Evolutionary conservation across 2,329 filamentous ascomycete genomes (phyloP).

Genomic region (Monilinia laxa): DNA sequence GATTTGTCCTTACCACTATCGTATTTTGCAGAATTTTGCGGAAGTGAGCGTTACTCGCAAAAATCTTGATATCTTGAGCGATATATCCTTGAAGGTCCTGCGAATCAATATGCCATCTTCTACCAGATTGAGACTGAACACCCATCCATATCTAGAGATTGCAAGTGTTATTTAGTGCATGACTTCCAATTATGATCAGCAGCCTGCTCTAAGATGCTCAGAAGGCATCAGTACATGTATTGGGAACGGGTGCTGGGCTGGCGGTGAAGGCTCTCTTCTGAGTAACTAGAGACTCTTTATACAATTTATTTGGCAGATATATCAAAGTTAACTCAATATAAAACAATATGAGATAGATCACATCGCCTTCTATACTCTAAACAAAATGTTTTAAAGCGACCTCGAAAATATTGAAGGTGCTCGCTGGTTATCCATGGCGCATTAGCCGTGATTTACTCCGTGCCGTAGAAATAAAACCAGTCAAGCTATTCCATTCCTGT

Average conservation of each 20-base stretch:
- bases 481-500: conserved; percentile 37
- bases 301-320: neutral
- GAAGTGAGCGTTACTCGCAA: neutral
- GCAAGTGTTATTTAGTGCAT: neutral
- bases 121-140: neutral
- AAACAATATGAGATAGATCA: neutral
- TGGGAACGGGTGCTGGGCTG: neutral
- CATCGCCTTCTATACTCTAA: neutral
- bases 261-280: neutral
- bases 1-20: neutral
- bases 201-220: neutral
- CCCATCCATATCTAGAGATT: conserved; percentile 14
- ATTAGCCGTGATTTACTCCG: neutral
- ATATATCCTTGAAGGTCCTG: neutral
- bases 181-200: neutral
- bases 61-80: neutral
- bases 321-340: neutral
- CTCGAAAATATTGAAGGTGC: neutral
- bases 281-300: neutral
- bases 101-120: neutral
- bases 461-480: conserved; percentile 34
- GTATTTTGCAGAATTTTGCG: neutral
- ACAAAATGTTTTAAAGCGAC: neutral
- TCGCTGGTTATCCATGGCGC: neutral
- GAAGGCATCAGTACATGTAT: neutral